Base-by-base conservation (phyloP, 306 rosid species). In the Fagus sylvatica region DNA sequence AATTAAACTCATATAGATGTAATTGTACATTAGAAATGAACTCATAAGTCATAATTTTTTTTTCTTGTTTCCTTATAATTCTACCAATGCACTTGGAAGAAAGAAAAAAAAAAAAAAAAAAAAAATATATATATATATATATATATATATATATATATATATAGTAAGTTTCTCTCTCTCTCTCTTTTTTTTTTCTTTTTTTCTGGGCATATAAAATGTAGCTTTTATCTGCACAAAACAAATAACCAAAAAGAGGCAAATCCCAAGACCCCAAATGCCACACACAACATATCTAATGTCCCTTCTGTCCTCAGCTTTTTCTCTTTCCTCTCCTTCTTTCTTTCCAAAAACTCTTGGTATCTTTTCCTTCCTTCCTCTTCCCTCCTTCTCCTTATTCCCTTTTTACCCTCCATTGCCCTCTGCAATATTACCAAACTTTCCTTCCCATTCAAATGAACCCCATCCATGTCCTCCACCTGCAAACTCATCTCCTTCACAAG, bases 401-500 rank as follows among this genome's bases (percentile, higher is more conserved):
- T 92, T 85, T 53, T 80, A 10, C 95, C 82, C 83, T 77, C 86
- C 85, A 90, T 54, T 0, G 82, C 86, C 42, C 83, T 80, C 69
- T 78, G 74, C 16, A 91, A 69, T 85, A 87, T 90, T 69, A 83
- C 92, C 91, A 93, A 79, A 87, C 92, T 83, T 0, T 89, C 92
- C 90, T 69, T 83, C 51, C 97, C 97, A 22, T 87, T 86, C 73
- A 93, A 49, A 0, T 84, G 85, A 71, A 9, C 77, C 15, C 93
- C 97, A 0, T 93, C 98, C 96, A 91, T 66, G 82, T 91, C 92
- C 88, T 91, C 95, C 83, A 85, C 83, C 79, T 82, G 80, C 82
- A 93, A 43, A 40, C 90, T 84, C 70, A 79, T 86, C 79, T 91
- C 98, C 82, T 90, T 90, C 78, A 90, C 86, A 34, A 81, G 80